These are phyloP conservation scores for Zygosaccharomyces pseudobailii DNA, from an alignment of 1,139 yeast genomes.

Conservation along the genomic window DNA sequence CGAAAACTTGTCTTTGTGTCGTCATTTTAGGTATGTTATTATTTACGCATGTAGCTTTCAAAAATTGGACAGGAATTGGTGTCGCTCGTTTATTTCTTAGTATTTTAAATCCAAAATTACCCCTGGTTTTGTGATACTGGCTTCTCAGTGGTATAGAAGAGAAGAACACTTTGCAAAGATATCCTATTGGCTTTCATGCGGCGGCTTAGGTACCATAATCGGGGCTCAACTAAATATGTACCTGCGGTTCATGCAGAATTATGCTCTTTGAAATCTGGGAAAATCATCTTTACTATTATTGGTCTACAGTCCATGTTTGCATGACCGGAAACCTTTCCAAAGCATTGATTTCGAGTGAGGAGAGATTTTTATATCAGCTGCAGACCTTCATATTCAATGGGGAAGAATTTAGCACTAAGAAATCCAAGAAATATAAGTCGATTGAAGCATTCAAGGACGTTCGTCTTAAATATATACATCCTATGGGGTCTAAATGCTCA, in stretches of 20 bases:
- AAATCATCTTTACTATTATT: slow-evolving; percentile 41
- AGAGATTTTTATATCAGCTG: slow-evolving; percentile 47
- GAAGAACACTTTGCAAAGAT: slow-evolving; percentile 45
- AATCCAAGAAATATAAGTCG: slow-evolving; percentile 49
- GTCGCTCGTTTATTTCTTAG: too few species aligned
- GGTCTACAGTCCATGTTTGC: slow-evolving; percentile 44
- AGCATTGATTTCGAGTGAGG: slow-evolving; percentile 45
- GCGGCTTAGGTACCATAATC: slow-evolving; percentile 42
- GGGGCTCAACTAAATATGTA: slow-evolving; percentile 45
- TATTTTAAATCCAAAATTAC: too few species aligned
- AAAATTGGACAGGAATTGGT: too few species aligned
- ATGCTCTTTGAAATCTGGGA: slow-evolving; percentile 42
- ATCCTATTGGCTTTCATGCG: slow-evolving; percentile 44
- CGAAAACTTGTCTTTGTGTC: too few species aligned
- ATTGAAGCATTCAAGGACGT: slow-evolving; percentile 40
- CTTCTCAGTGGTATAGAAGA: slow-evolving; percentile 48
- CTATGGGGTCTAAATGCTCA: slow-evolving; percentile 32
- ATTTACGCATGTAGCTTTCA: too few species aligned
- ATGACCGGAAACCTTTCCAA: slow-evolving; percentile 46
- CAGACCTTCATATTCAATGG: slow-evolving; percentile 44
- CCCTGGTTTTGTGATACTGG: too few species aligned
- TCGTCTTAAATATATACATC: slow-evolving; percentile 46
- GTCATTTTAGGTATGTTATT: too few species aligned
- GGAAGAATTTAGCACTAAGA: slow-evolving; percentile 44
- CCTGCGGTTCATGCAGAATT: slow-evolving; percentile 31